Evolutionary conservation across 2,329 filamentous ascomycete species (phyloP).

Genomic region (Aspergillus sp.): DNA sequence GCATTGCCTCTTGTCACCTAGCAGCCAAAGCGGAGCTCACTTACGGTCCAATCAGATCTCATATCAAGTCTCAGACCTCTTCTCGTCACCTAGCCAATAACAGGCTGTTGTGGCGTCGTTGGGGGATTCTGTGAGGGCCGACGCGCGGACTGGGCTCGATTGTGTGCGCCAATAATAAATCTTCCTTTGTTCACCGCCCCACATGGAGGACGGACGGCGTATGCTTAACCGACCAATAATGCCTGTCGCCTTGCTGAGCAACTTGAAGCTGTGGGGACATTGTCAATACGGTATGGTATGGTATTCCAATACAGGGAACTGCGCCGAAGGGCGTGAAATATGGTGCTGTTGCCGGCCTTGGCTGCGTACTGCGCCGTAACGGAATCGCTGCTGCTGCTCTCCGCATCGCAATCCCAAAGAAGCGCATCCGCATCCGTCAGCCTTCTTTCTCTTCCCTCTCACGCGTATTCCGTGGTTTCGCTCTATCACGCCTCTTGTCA

Average conservation of each 20-base stretch:
- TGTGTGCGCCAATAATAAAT: constrained; percentile 7
- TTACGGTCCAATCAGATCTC: not conserved
- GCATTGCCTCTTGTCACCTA: too few species aligned
- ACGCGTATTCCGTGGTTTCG: constrained; percentile 5
- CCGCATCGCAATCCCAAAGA: not conserved
- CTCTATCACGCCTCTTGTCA: not conserved
- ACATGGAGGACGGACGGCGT: constrained; percentile 4
- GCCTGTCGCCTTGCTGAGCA: constrained; percentile 13
- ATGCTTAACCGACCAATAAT: constrained; percentile 14
- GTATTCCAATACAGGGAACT: constrained; percentile 2
- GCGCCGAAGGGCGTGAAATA: not conserved
- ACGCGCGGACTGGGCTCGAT: constrained; percentile 13
- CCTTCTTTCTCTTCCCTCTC: constrained; percentile 3
- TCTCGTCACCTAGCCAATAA: constrained; percentile 11
- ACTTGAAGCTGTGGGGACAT: constrained; percentile 11
- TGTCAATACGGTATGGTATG: constrained; percentile 10
- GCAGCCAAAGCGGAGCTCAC: too few species aligned
- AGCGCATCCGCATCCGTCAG: constrained; percentile 11
- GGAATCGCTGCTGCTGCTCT: not conserved
- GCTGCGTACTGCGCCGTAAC: not conserved
- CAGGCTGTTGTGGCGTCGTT: constrained; percentile 1
- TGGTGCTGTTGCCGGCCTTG: not conserved
- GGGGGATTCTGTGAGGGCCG: constrained; percentile 10
- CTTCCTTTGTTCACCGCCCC: not conserved
- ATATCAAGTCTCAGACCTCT: not conserved